Evolutionary conservation across 2,329 filamentous ascomycete genomes (phyloP), one percentile per base, ranked within the genome.

Genomic region (Botryotinia calthae): DNA sequence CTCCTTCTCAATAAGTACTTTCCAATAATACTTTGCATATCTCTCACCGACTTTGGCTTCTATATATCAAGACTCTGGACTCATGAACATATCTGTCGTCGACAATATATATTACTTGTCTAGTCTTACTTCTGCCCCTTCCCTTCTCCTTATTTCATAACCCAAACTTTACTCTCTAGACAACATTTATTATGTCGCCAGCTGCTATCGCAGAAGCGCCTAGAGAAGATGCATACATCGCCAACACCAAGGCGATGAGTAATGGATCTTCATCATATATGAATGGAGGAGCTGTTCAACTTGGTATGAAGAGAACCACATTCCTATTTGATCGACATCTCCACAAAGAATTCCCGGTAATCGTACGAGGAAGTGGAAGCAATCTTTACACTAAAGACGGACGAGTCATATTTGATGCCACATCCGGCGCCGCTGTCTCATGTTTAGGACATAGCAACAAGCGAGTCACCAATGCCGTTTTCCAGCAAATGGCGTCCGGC

Each of bases 401-500:
- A 1, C 85, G 86, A 37, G 84, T 82, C 48, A 86, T 96, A 61
- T 86, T 94, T 22, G 93, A 96, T 80, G 90, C 89, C 1, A 92
- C 90, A 31, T 88, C 90, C 42, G 93, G 93, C 31, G 91, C 93
- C 4, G 91, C 90, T 34, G 92, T 94, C 5, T 86, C 89, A 16
- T 91, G 90, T 78, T 83, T 95, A 16, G 93, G 93, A 10, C 90
- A 93, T 77, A 89, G 88, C 44, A 86, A 91, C 69, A 78, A 84
- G 59, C 84, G 89, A 65, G 87, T 95, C 20, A 84, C 84, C 20
- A 82, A 86, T 3, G 91, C 90, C 0, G 85, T 93, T 58, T 81
- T 83, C 7, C 77, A 84, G 20, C 91, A 94, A 77, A 83, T 91
- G 75, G 83, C 86, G 65, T 81, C 76, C 4, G 79, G 87, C 62